Evolutionary conservation across 495 filamentous ascomycete species (phyloP).

Genomic region (Aspergillus sparsus): DNA sequence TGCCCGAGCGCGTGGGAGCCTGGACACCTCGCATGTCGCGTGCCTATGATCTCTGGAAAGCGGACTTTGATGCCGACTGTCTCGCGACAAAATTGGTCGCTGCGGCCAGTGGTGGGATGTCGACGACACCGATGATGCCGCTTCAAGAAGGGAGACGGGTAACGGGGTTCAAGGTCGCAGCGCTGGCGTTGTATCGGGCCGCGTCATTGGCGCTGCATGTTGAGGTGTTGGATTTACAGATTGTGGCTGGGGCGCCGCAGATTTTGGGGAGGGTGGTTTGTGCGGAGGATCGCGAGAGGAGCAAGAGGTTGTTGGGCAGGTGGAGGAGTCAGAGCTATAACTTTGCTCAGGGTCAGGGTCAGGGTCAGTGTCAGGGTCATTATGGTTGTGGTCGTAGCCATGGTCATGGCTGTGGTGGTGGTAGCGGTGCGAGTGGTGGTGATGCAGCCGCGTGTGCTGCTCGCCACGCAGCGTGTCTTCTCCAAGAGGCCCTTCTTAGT

Average conservation of each 20-base stretch:
- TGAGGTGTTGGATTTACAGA: constrained; percentile 57
- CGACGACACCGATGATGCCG: not conserved
- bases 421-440: constrained; percentile 23
- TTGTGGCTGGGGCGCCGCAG: constrained; percentile 53
- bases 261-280: constrained; percentile 53
- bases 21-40: constrained; percentile 52
- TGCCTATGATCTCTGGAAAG: constrained; percentile 56
- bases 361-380: too few species aligned
- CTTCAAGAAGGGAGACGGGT: constrained; percentile 35
- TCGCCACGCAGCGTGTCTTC: constrained; percentile 47
- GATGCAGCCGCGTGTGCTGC: constrained; percentile 24
- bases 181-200: constrained; percentile 51
- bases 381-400: too few species aligned
- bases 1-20: constrained; percentile 40
- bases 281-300: constrained; percentile 46
- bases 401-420: constrained; percentile 28
- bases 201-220: constrained; percentile 52
- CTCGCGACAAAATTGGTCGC: constrained; percentile 36
- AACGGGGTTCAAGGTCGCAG: constrained; percentile 41
- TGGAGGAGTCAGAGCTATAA: constrained; percentile 14
- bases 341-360: too few species aligned
- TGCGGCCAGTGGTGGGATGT: constrained; percentile 10
- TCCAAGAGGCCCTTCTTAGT: constrained; percentile 48
- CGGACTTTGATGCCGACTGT: constrained; percentile 52
- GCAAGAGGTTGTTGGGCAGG: constrained; percentile 41